Evolutionary conservation across 768 basidiomycete species (phyloP).

Genomic region (Cystobasidium ongulense): DNA sequence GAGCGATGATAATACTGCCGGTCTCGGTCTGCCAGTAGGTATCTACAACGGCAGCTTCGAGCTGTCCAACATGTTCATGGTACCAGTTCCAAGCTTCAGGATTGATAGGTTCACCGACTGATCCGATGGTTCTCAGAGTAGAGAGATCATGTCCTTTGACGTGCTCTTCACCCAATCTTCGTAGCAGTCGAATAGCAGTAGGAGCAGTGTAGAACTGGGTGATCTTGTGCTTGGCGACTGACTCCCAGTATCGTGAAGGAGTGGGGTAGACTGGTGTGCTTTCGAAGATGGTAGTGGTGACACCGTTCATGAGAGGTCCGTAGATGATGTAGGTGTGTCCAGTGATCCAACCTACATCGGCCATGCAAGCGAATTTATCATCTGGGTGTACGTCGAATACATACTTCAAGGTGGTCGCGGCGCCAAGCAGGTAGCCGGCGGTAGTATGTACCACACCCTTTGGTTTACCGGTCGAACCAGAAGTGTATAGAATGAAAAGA

Average conservation of each 20-base stretch:
- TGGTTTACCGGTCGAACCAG: conserved; percentile 84
- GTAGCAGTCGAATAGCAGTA: conserved; percentile 86
- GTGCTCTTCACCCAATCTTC: conserved; percentile 74
- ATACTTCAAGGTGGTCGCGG: conserved; percentile 86
- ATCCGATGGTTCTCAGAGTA: conserved; percentile 75
- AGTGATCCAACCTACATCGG: conserved; percentile 98
- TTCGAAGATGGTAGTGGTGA: conserved; percentile 67
- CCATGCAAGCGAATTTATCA: conserved; percentile 95
- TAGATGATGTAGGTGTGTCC: conserved; percentile 95
- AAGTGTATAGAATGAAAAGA: conserved; percentile 88
- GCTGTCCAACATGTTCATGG: conserved; percentile 82
- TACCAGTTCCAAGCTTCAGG: conserved; percentile 99
- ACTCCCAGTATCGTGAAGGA: conserved; percentile 93
- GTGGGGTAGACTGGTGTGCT: conserved; percentile 94
- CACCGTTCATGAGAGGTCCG: conserved; percentile 64
- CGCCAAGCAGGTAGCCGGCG: conserved; percentile 73
- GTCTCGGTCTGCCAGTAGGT: conserved; percentile 87
- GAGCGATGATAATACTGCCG: conserved; percentile 87
- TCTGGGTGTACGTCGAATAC: conserved; percentile 97
- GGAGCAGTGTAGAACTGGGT: conserved; percentile 93
- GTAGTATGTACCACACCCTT: conserved; percentile 75
- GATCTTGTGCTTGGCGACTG: conserved; percentile 80
- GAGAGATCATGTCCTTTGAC: conserved; percentile 73
- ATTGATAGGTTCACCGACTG: conserved; percentile 96
- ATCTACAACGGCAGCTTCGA: conserved; percentile 58